A percentile compares a stretch with the other conserved stretches of the same genome.
Evolutionary conservation across 2,329 filamentous ascomycete species (phyloP).

Genomic region (Colletotrichum lini): DNA sequence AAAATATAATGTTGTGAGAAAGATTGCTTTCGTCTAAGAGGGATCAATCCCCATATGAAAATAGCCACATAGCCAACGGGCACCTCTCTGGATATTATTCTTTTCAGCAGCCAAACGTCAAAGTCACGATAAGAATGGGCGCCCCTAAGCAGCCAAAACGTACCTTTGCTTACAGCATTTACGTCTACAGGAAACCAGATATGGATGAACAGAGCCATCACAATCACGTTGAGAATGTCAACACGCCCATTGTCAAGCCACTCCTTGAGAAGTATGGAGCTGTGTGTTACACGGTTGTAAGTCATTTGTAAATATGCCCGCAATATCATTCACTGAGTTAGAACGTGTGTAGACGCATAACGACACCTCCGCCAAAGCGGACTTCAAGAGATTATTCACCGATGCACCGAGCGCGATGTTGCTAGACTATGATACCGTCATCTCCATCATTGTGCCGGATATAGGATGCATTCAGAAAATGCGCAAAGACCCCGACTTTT

Average conservation of each 20-base stretch:
- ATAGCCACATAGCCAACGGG: no score
- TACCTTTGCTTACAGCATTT: conserved; percentile 15
- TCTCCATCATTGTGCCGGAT: conserved; percentile 19
- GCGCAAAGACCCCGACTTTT: conserved; percentile 25
- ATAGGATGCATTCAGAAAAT: conserved; percentile 22
- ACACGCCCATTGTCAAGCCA: neutral
- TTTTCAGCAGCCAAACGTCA: neutral
- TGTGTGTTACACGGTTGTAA: conserved; percentile 12
- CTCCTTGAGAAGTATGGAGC: conserved; percentile 23
- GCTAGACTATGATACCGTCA: conserved; percentile 10
- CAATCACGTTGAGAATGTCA: conserved; percentile 9
- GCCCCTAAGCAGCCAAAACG: neutral
- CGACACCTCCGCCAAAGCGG: conserved; percentile 17
- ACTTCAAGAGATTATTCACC: conserved; percentile 14
- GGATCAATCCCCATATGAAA: no score
- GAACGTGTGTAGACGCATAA: conserved; percentile 9
- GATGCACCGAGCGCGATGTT: conserved; percentile 9
- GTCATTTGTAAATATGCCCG: neutral
- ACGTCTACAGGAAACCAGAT: conserved; percentile 18
- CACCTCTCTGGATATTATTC: no score
- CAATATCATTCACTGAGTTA: neutral
- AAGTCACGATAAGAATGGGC: neutral
- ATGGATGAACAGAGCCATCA: conserved; percentile 30
- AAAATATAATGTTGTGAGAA: no score
- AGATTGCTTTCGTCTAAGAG: no score